phyloP scores from a whole-genome alignment of 176 grass and related monocot species.

The Musa troglodytarum region DNA sequence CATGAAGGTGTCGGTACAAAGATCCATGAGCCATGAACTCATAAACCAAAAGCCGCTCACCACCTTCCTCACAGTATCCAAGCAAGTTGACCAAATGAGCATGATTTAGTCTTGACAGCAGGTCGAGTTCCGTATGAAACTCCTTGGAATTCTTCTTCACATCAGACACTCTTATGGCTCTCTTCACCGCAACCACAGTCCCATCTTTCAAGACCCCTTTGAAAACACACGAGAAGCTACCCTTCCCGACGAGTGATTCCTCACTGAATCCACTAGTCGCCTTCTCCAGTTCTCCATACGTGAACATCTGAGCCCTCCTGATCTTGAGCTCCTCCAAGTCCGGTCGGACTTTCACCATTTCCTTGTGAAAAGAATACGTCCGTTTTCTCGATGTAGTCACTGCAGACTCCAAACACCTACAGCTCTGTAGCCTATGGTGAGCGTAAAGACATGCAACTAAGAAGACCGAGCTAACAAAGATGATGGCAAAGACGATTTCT shows the following conservation, averaged over 20 bases:
- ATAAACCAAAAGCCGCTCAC: slow-evolving; percentile 83
- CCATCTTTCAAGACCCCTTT: slow-evolving; percentile 81
- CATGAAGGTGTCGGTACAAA: slow-evolving; percentile 79
- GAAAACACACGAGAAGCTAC: slow-evolving; percentile 95
- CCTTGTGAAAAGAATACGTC: slow-evolving; percentile 75
- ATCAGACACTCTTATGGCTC: slow-evolving; percentile 78
- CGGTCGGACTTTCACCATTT: slow-evolving; percentile 61
- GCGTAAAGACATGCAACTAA: slow-evolving; percentile 58
- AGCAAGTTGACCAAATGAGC: slow-evolving; percentile 91
- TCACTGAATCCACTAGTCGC: slow-evolving; percentile 69
- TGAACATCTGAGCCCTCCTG: slow-evolving; percentile 70
- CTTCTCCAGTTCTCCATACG: slow-evolving; percentile 76
- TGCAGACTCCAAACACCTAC: slow-evolving; percentile 53
- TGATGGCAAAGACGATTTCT: slow-evolving; percentile 65
- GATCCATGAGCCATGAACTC: slow-evolving; percentile 99
- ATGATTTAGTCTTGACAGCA: slow-evolving; percentile 93
- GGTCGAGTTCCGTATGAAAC: slow-evolving; percentile 87
- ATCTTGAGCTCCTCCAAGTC: slow-evolving; percentile 86
- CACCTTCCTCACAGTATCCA: slow-evolving; percentile 89
- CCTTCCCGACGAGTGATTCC: slow-evolving; percentile 76
- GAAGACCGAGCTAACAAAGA: slow-evolving; percentile 52
- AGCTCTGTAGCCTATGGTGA: slow-evolving; percentile 50
- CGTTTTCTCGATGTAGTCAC: slow-evolving; percentile 42
- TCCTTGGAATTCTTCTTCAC: slow-evolving; percentile 94
- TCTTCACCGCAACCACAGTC: slow-evolving; percentile 84